Conservation (phyloP, 2,329 filamentous ascomycete genomes). For the Albifimbria verrucaria region DNA sequence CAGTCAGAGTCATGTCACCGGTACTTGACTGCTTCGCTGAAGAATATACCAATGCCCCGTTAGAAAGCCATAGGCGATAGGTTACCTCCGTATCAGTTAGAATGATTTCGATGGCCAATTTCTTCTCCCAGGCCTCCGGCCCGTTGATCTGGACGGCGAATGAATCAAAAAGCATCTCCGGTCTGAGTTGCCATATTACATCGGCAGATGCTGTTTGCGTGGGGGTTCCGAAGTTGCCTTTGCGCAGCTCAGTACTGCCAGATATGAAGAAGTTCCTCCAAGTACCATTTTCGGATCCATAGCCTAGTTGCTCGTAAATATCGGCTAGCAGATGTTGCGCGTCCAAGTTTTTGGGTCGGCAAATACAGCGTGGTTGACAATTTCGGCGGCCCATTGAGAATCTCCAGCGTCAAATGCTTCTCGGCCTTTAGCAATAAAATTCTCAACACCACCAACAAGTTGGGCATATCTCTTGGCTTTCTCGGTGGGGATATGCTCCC, state of each 20-base stretch:
- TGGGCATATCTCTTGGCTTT: not conserved
- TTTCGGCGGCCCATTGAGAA: not conserved
- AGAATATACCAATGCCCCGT: constrained; percentile 5
- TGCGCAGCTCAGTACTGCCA: not conserved
- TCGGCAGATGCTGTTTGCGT: constrained; percentile 4
- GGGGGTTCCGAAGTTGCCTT: constrained; percentile 3
- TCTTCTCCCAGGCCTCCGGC: constrained; percentile 3
- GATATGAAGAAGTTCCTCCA: constrained; percentile 2
- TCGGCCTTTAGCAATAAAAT: not conserved
- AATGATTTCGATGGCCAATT: constrained; percentile 3
- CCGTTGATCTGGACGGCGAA: constrained; percentile 7
- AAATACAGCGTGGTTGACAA: not conserved
- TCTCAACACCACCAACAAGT: not conserved
- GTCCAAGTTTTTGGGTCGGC: not conserved
- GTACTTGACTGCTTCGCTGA: not conserved
- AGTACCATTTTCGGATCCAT: not conserved
- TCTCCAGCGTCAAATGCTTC: not conserved
- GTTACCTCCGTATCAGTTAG: not conserved
- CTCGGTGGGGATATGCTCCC: not conserved
- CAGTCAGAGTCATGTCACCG: not conserved
- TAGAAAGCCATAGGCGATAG: constrained; percentile 7
- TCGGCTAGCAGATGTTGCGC: not conserved
- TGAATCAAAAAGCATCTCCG: constrained; percentile 7
- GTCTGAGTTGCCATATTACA: constrained; percentile 5
- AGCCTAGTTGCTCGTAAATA: not conserved